These are phyloP conservation scores for Aureobasidium sp. DNA, from an alignment of 2,329 filamentous ascomycete species.

Conservation along the genomic window DNA sequence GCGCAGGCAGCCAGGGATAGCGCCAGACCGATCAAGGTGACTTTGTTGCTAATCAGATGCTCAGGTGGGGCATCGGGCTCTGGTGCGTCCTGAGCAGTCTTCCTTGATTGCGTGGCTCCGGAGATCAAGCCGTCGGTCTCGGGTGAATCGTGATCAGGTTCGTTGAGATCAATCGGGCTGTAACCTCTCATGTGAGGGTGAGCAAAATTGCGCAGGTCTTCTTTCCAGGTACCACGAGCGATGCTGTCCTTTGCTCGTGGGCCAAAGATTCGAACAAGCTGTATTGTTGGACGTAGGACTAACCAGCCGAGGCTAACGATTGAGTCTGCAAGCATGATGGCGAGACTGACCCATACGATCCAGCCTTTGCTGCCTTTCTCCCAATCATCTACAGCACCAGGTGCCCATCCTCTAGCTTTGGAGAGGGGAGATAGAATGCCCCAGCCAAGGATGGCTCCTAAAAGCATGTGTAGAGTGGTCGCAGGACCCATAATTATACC, in stretches of 20 bases:
- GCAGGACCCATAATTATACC: slow-evolving; percentile 98
- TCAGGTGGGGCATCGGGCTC: slow-evolving; percentile 75
- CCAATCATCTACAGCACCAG: slow-evolving; percentile 81
- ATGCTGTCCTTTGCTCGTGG: slow-evolving; percentile 26
- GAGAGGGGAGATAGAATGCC: slow-evolving; percentile 82
- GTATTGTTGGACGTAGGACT: slow-evolving; percentile 55
- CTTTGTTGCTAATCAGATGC: slow-evolving; percentile 67
- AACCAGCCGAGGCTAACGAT: slow-evolving; percentile 82
- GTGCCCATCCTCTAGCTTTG: slow-evolving; percentile 80
- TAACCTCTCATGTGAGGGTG: slow-evolving; percentile 33
- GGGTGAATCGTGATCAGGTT: slow-evolving; percentile 19
- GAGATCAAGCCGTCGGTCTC: neutral
- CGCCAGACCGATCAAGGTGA: slow-evolving; percentile 67
- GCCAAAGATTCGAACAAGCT: slow-evolving; percentile 37
- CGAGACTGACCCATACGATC: slow-evolving; percentile 95
- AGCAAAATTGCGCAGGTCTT: slow-evolving; percentile 29
- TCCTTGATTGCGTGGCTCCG: neutral
- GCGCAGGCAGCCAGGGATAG: slow-evolving; percentile 75
- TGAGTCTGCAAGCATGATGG: slow-evolving; percentile 94
- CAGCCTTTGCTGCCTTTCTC: slow-evolving; percentile 90
- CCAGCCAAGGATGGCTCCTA: slow-evolving; percentile 87
- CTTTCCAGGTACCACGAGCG: slow-evolving; percentile 22
- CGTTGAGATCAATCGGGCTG: slow-evolving; percentile 29
- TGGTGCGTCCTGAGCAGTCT: slow-evolving; percentile 34
- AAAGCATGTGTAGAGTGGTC: slow-evolving; percentile 90